These are phyloP conservation scores for Solanum chmielewskii DNA, from an alignment of 257 asterid species.

Conservation along the genomic window DNA sequence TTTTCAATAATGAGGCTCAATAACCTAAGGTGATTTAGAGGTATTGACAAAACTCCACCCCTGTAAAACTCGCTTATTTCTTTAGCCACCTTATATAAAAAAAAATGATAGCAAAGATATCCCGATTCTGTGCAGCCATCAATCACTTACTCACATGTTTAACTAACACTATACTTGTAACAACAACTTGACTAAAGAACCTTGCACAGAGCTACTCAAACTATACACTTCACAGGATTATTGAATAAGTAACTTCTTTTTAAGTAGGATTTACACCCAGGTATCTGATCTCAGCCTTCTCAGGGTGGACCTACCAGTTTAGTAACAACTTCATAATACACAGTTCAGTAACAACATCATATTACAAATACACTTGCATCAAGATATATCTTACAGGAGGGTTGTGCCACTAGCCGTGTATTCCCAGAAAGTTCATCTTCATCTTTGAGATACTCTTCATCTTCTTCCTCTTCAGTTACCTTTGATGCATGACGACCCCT, in stretches of 20 bases:
- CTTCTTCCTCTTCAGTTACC: constrained; percentile 98
- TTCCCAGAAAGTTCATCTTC: constrained; percentile 65
- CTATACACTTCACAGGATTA: neutral
- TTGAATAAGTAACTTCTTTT: neutral
- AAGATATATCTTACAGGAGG: constrained; percentile 63
- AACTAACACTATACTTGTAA: neutral
- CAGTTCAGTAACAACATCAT: neutral
- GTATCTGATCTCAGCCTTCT: neutral
- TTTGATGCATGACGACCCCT: constrained; percentile 99
- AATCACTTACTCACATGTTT: neutral
- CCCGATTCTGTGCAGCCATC: neutral
- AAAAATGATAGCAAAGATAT: neutral
- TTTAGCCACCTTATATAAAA: neutral
- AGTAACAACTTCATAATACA: neutral
- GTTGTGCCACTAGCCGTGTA: constrained; percentile 86
- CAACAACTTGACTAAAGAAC: neutral
- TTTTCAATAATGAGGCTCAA: neutral
- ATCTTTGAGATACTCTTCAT: constrained; percentile 87
- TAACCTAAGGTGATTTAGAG: neutral
- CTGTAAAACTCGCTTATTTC: neutral
- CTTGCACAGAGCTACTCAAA: neutral
- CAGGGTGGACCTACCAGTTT: neutral
- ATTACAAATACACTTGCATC: neutral
- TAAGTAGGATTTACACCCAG: neutral
- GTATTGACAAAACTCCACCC: neutral